phyloP scores from a whole-genome alignment of 2,329 filamentous ascomycete species.

The Nemania serpens region DNA sequence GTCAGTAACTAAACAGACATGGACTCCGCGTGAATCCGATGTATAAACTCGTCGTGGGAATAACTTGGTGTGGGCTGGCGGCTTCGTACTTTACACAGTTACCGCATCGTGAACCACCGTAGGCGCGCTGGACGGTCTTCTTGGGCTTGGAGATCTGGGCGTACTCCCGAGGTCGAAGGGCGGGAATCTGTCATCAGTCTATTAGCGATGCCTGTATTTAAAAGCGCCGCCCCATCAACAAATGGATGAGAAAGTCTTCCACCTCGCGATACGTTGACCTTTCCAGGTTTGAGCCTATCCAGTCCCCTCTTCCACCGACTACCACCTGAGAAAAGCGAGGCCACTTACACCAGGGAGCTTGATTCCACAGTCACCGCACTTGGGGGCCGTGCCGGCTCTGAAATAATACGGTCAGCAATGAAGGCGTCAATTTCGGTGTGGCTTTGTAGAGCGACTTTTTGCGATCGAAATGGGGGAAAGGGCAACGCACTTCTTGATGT shows the following conservation, averaged over 20 bases:
- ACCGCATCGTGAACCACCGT: slow-evolving; percentile 97
- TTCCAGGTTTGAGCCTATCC: background rate
- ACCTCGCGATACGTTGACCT: background rate
- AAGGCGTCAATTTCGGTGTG: background rate
- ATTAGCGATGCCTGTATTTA: slow-evolving; percentile 9
- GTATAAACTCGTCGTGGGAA: background rate
- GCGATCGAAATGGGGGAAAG: background rate
- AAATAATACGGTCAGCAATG: slow-evolving; percentile 12
- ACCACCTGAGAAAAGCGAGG: slow-evolving; percentile 11
- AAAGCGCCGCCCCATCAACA: background rate
- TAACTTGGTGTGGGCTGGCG: background rate
- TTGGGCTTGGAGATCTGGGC: slow-evolving; percentile 95
- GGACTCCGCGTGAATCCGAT: background rate
- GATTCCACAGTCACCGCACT: slow-evolving; percentile 98
- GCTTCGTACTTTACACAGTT: slow-evolving; percentile 78
- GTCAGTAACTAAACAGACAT: slow-evolving; percentile 10
- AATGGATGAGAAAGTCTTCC: background rate
- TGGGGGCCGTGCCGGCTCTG: slow-evolving; percentile 84
- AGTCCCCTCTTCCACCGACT: background rate
- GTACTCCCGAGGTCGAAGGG: slow-evolving; percentile 98
- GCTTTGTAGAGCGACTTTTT: background rate
- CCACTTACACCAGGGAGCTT: slow-evolving; percentile 96
- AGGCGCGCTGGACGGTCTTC: slow-evolving; percentile 99
- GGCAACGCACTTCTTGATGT: slow-evolving; percentile 85
- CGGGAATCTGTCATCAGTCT: slow-evolving; percentile 71